Percentiles rank a stretch among this genome's conserved stretches.
Evolutionary conservation across 805 yeast genomes (phyloP).

Genomic region (Saccharomyces kudriavzevii): DNA sequence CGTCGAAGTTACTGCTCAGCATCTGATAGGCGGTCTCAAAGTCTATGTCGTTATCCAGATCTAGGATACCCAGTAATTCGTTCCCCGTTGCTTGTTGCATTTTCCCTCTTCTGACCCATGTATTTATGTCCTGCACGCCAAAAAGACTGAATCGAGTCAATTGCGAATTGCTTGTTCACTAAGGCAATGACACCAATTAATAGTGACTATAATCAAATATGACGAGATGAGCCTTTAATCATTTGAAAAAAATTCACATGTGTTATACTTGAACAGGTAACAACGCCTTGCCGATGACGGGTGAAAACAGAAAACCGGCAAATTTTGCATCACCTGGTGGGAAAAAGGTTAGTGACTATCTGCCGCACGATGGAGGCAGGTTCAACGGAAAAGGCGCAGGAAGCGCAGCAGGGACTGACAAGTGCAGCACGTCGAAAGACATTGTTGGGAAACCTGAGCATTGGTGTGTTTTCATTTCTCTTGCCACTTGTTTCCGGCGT

Average conservation of each 20-base stretch:
- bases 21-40: slow-evolving; percentile 31
- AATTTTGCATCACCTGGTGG: neutral
- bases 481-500: neutral
- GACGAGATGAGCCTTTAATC: neutral
- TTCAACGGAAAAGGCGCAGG: neutral
- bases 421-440: neutral
- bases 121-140: neutral
- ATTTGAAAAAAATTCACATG: neutral
- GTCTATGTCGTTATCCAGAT: slow-evolving; percentile 26
- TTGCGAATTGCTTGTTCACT: neutral
- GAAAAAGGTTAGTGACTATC: neutral
- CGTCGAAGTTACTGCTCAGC: slow-evolving; percentile 18
- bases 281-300: neutral
- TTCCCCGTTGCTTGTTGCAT: slow-evolving; percentile 5
- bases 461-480: neutral
- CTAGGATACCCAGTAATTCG: slow-evolving; percentile 18
- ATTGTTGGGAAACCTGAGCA: neutral
- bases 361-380: neutral
- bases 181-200: neutral
- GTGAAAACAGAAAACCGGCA: neutral
- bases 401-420: neutral
- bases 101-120: neutral
- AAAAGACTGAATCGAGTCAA: neutral
- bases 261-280: neutral
- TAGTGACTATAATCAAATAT: neutral